Evolutionary conservation across 768 basidiomycete species (phyloP).

Genomic region (Boletus tylopilopsis): DNA sequence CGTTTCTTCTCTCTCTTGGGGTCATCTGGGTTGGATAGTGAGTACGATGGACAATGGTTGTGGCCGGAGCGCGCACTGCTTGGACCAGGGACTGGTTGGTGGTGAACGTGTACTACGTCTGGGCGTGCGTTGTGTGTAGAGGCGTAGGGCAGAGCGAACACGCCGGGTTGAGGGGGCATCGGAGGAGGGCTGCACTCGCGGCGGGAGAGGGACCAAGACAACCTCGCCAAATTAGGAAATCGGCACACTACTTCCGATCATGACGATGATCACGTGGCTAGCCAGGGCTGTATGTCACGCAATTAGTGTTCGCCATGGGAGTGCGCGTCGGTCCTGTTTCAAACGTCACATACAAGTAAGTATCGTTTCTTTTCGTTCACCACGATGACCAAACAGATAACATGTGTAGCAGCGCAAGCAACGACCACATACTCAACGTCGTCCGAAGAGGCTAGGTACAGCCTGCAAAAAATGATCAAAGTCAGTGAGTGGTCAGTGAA

Average conservation of each 20-base stretch:
- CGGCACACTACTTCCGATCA: slow-evolving; percentile 18
- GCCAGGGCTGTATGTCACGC: background rate
- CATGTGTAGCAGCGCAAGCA: too few species aligned
- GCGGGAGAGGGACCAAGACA: background rate
- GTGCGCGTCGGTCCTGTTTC: too few species aligned
- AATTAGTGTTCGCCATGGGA: too few species aligned
- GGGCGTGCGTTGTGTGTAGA: slow-evolving; percentile 43
- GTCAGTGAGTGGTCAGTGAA: too few species aligned
- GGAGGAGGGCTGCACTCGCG: background rate
- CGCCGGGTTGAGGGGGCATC: slow-evolving; percentile 70
- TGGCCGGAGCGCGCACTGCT: slow-evolving; percentile 31
- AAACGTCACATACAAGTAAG: too few species aligned
- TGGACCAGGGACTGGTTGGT: slow-evolving; percentile 39
- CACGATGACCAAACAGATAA: too few species aligned
- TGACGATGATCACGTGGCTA: slow-evolving; percentile 18
- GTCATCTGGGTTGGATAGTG: slow-evolving; percentile 35
- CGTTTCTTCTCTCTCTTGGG: slow-evolving; percentile 62
- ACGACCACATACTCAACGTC: too few species aligned
- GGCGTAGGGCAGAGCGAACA: slow-evolving; percentile 60
- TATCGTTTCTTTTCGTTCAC: too few species aligned
- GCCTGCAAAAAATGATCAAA: too few species aligned
- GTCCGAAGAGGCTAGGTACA: too few species aligned
- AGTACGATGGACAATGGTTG: slow-evolving; percentile 25
- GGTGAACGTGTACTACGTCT: slow-evolving; percentile 37
- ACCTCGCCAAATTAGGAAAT: slow-evolving; percentile 17